Conservation (phyloP, 164 flowering plant species). For the Magnolia officinalis region DNA sequence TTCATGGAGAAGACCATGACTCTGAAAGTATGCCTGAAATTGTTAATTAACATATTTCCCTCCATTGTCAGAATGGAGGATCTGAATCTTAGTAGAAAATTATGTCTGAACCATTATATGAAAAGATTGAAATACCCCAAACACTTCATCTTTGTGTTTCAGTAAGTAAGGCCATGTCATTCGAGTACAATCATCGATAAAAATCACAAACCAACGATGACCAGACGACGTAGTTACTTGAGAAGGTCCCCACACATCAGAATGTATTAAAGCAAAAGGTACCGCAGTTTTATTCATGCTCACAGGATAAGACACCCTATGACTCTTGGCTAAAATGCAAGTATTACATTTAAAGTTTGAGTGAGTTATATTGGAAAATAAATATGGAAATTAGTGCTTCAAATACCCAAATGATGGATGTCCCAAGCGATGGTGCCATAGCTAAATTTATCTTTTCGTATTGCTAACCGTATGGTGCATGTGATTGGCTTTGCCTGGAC, state of each 20-base stretch:
- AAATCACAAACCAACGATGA: not conserved
- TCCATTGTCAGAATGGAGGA: too few species aligned
- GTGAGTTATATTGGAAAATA: too few species aligned
- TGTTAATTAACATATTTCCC: too few species aligned
- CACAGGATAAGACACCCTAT: too few species aligned
- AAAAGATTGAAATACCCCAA: not conserved
- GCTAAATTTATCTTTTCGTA: not conserved
- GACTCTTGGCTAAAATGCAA: too few species aligned
- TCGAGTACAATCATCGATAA: not conserved
- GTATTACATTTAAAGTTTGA: too few species aligned
- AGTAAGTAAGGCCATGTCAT: not conserved
- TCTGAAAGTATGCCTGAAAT: too few species aligned
- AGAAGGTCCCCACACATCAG: not conserved
- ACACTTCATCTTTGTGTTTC: too few species aligned
- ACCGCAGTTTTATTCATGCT: too few species aligned
- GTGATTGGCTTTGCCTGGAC: too few species aligned
- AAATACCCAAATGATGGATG: not conserved
- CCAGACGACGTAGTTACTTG: not conserved
- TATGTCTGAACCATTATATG: not conserved
- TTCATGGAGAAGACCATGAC: too few species aligned
- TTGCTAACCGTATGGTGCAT: too few species aligned
- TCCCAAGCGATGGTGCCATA: not conserved
- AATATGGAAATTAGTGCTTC: not conserved
- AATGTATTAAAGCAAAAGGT: not conserved
- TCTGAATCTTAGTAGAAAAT: not conserved